Evolutionary conservation across 495 filamentous ascomycete genomes (phyloP), one percentile per base, ranked within the genome.

Genomic region (Penicillium manginii): DNA sequence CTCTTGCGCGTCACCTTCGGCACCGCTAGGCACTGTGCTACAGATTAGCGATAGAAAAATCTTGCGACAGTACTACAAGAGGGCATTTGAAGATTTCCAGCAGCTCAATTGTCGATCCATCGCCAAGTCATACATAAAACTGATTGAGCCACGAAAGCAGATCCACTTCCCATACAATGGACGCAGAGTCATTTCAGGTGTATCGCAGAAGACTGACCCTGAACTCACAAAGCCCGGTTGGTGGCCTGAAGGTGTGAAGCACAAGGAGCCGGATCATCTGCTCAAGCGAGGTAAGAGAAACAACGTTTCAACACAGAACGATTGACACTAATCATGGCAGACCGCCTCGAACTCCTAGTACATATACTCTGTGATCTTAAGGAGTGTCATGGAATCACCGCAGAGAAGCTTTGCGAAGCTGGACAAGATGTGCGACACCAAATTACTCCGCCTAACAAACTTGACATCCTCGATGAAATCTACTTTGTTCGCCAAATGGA

Each of bases 131-230:
- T 93, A 91, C 73, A 88, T 96, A 61, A 92, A 90, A 64, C 80
- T 86, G n/a, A 87, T 96, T 3, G 89, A 92, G 52, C 90, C 92
- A 0, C 90, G 90, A 60, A 97, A 97, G 70, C 91, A 96, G 68
- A 86, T 87, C 0, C 87, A 82, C 45, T 86, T 90, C 62, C 93
- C 93, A 0, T 96, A 96, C 67, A 91, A 88, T 39, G 78, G 82
- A 26, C 78, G 84, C 10, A 77, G 84, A 48, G 66, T 64, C 6
- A 61, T 71, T 15, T 63, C 65, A 60, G 80, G 46, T 73, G 78
- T 61, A 67, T 81, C 42, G 9, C 70, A 74, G 45, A 65, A 63
- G 4, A 66, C 71, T 18, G 70, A 78, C 52, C 76, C 77, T 1
- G 77, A 80, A 54, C 58, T 67, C 46, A 80, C 77, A 4, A 80